phyloP scores from a whole-genome alignment of 1,284 basidiomycete species.

The Leccinum huronense region DNA sequence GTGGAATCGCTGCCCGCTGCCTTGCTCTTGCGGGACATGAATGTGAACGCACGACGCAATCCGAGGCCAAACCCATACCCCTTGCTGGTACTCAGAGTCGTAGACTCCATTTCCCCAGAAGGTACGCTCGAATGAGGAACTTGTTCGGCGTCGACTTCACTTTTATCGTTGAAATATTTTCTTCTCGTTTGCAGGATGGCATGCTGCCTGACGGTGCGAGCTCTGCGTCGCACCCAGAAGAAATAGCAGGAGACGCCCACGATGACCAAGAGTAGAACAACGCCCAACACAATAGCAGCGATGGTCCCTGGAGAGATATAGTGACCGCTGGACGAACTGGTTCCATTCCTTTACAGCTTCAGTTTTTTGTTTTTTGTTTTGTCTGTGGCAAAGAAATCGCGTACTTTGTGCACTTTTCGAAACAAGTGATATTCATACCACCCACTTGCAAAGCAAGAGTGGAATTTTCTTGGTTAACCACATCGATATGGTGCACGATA shows the following conservation, averaged over 20 bases:
- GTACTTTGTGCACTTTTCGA: slow-evolving; percentile 35
- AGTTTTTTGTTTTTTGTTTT: neutral
- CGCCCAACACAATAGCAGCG: slow-evolving; percentile 59
- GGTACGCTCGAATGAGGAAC: slow-evolving; percentile 9
- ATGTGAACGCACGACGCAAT: slow-evolving; percentile 30
- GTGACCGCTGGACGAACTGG: slow-evolving; percentile 14
- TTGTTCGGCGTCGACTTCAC: slow-evolving; percentile 14
- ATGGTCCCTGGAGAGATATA: slow-evolving; percentile 48
- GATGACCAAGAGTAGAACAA: slow-evolving; percentile 50
- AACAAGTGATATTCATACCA: slow-evolving; percentile 43
- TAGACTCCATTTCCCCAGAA: slow-evolving; percentile 30
- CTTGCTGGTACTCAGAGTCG: slow-evolving; percentile 32
- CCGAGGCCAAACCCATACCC: slow-evolving; percentile 36
- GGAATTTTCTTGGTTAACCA: slow-evolving; percentile 56
- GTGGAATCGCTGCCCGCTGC: slow-evolving; percentile 19
- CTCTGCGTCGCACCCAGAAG: slow-evolving; percentile 46
- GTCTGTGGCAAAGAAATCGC: slow-evolving; percentile 14
- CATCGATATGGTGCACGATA: slow-evolving; percentile 46
- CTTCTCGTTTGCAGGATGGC: neutral
- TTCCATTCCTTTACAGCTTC: slow-evolving; percentile 16
- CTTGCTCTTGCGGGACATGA: slow-evolving; percentile 29
- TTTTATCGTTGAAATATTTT: neutral
- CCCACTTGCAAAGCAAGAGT: slow-evolving; percentile 40
- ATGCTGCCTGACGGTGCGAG: slow-evolving; percentile 25
- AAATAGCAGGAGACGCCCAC: slow-evolving; percentile 40